These are phyloP conservation scores for Pleomassaria siparia DNA, from an alignment of 2,329 filamentous ascomycete genomes.

Conservation along the genomic window DNA sequence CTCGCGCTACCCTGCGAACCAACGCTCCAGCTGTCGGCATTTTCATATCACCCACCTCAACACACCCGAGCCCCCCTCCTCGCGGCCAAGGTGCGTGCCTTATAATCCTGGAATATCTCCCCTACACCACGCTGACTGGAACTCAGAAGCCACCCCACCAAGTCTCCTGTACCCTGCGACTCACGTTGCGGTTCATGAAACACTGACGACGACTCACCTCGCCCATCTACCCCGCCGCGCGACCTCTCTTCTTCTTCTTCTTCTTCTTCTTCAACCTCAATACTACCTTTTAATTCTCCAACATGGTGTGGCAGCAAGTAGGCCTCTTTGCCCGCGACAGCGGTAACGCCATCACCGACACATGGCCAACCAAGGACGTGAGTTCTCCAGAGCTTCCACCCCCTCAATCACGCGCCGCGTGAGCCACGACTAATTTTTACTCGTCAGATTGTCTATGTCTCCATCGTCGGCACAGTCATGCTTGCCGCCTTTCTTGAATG, in stretches of 20 bases:
- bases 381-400: constrained; percentile 17
- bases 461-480: constrained; percentile 80
- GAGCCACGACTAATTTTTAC: constrained; percentile 1
- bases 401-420: not conserved
- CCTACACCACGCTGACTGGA: constrained; percentile 6
- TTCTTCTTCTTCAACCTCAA: too few species aligned
- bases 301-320: constrained; percentile 31
- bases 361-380: constrained; percentile 45
- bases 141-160: constrained; percentile 7
- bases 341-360: constrained; percentile 37
- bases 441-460: constrained; percentile 76
- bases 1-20: constrained; percentile 24
- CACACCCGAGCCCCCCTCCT: not conserved
- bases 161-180: not conserved
- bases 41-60: constrained; percentile 12
- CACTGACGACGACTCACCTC: constrained; percentile 6
- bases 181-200: constrained; percentile 10
- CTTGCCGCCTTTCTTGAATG: constrained; percentile 85
- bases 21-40: constrained; percentile 4
- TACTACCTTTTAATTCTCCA: constrained; percentile 17
- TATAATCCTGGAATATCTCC: constrained; percentile 1
- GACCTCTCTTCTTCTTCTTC: not conserved
- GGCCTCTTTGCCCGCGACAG: constrained; percentile 31
- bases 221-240: constrained; percentile 1
- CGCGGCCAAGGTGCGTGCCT: constrained; percentile 1